A percentile compares a stretch with the other conserved stretches of the same genome.
Evolutionary conservation across 192 early-diverging fungal genomes (phyloP).

Genomic region (Pilobolus umbonatus): DNA sequence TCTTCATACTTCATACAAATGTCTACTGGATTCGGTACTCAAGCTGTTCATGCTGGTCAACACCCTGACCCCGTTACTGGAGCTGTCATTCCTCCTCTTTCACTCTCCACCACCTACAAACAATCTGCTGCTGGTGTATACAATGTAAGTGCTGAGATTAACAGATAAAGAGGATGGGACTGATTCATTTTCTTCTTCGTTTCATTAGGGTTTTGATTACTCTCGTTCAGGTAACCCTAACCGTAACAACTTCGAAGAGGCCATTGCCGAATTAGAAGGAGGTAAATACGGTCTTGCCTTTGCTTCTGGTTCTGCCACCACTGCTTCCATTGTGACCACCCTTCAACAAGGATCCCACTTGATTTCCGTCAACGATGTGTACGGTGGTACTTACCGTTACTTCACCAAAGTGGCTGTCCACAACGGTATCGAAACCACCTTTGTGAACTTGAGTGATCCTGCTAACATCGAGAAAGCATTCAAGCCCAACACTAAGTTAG

Average conservation of each 20-base stretch:
- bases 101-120: constrained; percentile 95
- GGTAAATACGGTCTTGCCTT: constrained; percentile 85
- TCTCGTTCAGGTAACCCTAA: constrained; percentile 82
- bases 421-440: constrained; percentile 65
- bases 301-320: constrained; percentile 78
- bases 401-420: constrained; percentile 75
- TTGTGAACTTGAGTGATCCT: constrained; percentile 72
- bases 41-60: constrained; percentile 92
- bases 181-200: neutral
- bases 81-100: constrained; percentile 96
- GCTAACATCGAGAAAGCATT: constrained; percentile 57
- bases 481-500: constrained; percentile 70
- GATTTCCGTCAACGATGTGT: constrained; percentile 85
- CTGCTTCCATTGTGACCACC: constrained; percentile 73
- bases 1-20: constrained; percentile 1
- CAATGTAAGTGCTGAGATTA: constrained; percentile 43
- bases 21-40: constrained; percentile 74
- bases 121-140: constrained; percentile 90
- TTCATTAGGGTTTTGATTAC: constrained; percentile 63
- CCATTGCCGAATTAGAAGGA: constrained; percentile 88
- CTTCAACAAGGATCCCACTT: constrained; percentile 69
- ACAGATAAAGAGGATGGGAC: neutral
- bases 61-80: constrained; percentile 86
- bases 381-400: constrained; percentile 87
- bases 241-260: constrained; percentile 69